Base-by-base conservation (phyloP, 2,329 filamentous ascomycete genomes). In the Nemania sp. region DNA sequence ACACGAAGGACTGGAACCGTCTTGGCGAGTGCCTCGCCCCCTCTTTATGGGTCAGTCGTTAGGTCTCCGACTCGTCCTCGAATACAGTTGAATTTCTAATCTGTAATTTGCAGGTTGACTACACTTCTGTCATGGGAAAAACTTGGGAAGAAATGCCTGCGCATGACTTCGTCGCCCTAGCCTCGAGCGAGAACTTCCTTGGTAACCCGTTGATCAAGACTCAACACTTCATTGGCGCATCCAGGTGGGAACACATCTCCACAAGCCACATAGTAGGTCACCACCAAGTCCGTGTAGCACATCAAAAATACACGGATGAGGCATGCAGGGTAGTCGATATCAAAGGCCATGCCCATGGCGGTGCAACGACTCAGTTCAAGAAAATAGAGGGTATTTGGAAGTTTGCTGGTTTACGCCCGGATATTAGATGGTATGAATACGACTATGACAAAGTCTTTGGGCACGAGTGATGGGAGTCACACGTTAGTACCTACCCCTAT, bases 281-380 rank as follows among this genome's bases (percentile, higher is more conserved):
- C 71, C 83, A 86, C 69, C 83, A 86, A 75, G 77, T 86, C 65
- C 81, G 83, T 32, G 83, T 85, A 46, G 82, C 83, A 15, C 83
- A 86, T 68, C 82, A 85, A 72, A 77, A 76, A 65, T 85, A 85
- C 73, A 79, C 74, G 12, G 82, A 84, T 67, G 77, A 74, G 58
- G 75, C 72, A 15, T 67, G 76, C 55, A 76, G 69, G 17, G 74
- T 77, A 52, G 81, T 85, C 20, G 72, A 73, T 1, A 75, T 81
- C 67, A 83, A 84, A 75, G 82, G 82, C 15, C 82, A 85, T 65
- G 81, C 81, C 4, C 83, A 86, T 72, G 81, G 79, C 63, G 78
- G 75, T 66, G 83, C 82, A 68, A 79, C 73, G 59, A 79, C 83
- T 66, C 81, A 79, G 79, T 86, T 85, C 72, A 79, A 79, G 71